Evolutionary conservation across 2,329 filamentous ascomycete species (phyloP).

Genomic region (Aspergillus sp.): DNA sequence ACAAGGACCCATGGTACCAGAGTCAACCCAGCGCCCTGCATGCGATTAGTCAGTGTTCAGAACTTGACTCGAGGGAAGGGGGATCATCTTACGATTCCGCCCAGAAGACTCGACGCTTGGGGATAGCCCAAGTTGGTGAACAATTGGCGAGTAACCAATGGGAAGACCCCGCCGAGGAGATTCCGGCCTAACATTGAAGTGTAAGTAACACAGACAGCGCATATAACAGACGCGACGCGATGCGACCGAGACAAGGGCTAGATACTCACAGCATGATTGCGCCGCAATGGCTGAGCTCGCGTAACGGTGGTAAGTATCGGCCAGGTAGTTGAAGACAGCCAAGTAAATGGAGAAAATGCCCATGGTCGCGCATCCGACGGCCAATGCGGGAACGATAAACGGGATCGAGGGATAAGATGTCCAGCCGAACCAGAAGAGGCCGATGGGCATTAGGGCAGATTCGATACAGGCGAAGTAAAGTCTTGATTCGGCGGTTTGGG

Average conservation of each 20-base stretch:
- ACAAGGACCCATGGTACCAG: conserved; percentile 82
- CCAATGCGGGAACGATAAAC: conserved; percentile 67
- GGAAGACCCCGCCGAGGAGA: conserved; percentile 72
- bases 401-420: conserved; percentile 55
- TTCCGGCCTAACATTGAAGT: conserved; percentile 51
- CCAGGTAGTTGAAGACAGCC: conserved; percentile 86
- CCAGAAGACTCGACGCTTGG: conserved; percentile 66
- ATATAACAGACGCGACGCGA: neutral
- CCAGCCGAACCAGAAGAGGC: conserved; percentile 76
- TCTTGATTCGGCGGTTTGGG: conserved; percentile 61
- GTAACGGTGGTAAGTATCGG: conserved; percentile 78
- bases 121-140: conserved; percentile 66
- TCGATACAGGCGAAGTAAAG: conserved; percentile 79
- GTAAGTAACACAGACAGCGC: neutral
- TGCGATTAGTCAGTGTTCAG: conserved; percentile 4
- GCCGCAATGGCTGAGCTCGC: conserved; percentile 80
- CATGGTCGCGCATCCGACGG: conserved; percentile 68
- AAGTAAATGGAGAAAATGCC: conserved; percentile 83
- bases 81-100: conserved; percentile 54
- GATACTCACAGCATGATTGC: conserved; percentile 63
- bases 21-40: conserved; percentile 53
- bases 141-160: conserved; percentile 66
- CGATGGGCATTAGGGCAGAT: conserved; percentile 66
- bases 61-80: neutral
- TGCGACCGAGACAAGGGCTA: neutral